Evolutionary conservation across 306 rosid species (phyloP).

Genomic region (Malus orientalis): DNA sequence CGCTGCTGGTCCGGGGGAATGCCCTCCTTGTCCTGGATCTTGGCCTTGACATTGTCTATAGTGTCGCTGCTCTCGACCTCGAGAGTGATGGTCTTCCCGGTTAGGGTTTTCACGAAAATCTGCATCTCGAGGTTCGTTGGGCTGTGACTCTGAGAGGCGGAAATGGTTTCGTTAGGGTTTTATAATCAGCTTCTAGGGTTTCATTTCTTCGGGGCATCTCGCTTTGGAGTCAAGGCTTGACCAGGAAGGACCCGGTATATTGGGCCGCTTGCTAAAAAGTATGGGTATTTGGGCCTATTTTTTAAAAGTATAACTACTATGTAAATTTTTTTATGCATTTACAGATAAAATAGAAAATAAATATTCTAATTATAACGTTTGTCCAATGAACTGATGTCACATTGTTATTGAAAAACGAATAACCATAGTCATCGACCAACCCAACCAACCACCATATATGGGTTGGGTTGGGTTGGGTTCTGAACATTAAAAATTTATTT

Average conservation of each 20-base stretch:
- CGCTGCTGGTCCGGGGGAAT: conserved; percentile 92
- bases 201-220: background rate
- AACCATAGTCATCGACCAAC: no score
- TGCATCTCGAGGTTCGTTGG: conserved; percentile 28
- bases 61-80: conserved; percentile 86
- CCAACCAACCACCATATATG: no score
- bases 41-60: conserved; percentile 82
- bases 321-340: no score
- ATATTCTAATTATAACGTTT: no score
- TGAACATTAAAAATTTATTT: no score
- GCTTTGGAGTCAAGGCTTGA: background rate
- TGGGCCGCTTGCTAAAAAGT: background rate
- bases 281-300: background rate
- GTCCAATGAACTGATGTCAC: no score
- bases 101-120: conserved; percentile 83
- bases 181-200: conserved; percentile 23
- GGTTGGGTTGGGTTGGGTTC: no score
- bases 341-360: no score
- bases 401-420: no score
- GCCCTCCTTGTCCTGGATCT: conserved; percentile 91
- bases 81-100: conserved; percentile 80
- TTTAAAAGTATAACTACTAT: no score
- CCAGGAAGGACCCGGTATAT: background rate
- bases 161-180: background rate
- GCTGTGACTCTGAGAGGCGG: background rate